Evolutionary conservation across 106 monocot species (phyloP), one percentile per base, ranked within the genome.

Genomic region (Dioscorea dumetorum): DNA sequence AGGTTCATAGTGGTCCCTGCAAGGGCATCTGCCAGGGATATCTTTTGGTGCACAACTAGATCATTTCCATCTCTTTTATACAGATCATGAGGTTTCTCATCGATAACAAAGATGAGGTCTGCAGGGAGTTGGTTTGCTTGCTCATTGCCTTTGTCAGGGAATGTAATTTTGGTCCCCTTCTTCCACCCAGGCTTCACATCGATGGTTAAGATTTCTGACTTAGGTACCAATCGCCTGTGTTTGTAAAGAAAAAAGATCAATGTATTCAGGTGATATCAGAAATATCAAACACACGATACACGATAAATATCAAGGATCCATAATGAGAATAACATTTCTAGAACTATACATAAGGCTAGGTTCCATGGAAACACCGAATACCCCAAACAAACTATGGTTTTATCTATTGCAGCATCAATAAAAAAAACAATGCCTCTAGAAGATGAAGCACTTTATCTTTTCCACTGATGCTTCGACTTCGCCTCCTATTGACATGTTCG

Each of bases 101-200:
- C 85, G 58, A 95, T 82, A 19, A 95, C 78, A 53, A 95, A 91
- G 49, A 91, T 60, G 0, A 95, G 77, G 58, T 95, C 95, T 0
- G 91, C 91, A 0, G 88, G 79, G 4, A 82, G 60, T 32, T 77
- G 79, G 73, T 78, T 79, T 0, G 24, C 63, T 53, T 81, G 70
- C 53, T 91, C 85, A 22, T 86, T 86, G 2, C 91, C 95, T 58
- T 91, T 95, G 14, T 72, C 83, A 2, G 83, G 83, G 73, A 95
- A 88, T 1, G 95, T 91, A 41, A 95, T 84, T 73, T 91, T 95
- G 5, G 95, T 95, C 6, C 95, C 91, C 22, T 83, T 88, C 73
- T 95, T 95, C 95, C 95, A 91, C 57, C 91, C 91, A 1, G 95
- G 91, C 56, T 88, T 88, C 49, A 91, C 81, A 2, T 91, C 84